These are phyloP conservation scores for Onygenales sp. DNA, from an alignment of 2,329 filamentous ascomycete genomes.

Conservation along the genomic window DNA sequence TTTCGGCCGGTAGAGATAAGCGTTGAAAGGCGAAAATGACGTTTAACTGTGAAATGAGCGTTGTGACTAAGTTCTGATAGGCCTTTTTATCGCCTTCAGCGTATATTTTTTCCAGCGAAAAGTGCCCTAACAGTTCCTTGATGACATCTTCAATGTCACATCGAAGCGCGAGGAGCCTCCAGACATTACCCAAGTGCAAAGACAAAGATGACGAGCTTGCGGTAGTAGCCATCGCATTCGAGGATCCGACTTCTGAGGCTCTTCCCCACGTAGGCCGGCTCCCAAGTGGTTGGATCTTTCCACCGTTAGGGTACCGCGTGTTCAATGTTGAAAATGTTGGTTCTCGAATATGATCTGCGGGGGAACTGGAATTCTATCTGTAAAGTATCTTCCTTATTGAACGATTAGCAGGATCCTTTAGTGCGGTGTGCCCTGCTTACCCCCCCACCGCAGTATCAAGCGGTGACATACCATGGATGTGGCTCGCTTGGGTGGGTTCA, in stretches of 20 bases:
- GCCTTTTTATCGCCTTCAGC: slow-evolving; percentile 23
- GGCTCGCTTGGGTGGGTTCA: background rate
- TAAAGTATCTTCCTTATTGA: background rate
- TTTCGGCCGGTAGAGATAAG: slow-evolving; percentile 30
- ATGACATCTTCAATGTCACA: slow-evolving; percentile 35
- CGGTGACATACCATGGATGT: background rate
- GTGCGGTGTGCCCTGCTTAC: background rate
- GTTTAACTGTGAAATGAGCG: slow-evolving; percentile 30
- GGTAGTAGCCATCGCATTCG: slow-evolving; percentile 11
- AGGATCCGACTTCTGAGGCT: background rate
- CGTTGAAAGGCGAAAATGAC: slow-evolving; percentile 32
- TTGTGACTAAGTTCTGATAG: slow-evolving; percentile 29
- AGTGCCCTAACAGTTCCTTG: slow-evolving; percentile 33
- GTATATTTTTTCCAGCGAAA: slow-evolving; percentile 35
- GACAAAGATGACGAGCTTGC: slow-evolving; percentile 29
- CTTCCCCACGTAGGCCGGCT: background rate
- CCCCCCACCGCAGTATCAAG: background rate
- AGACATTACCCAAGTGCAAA: slow-evolving; percentile 26
- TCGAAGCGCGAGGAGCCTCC: slow-evolving; percentile 28
- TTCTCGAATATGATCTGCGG: background rate
- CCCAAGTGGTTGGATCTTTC: background rate
- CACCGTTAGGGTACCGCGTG: background rate
- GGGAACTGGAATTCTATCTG: background rate
- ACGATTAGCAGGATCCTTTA: background rate
- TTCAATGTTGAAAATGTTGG: background rate